Percentiles rank a stretch among this genome's conserved stretches.
Evolutionary conservation across 2,329 filamentous ascomycete genomes (phyloP).

Genomic region (Fonsecaea monophora): DNA sequence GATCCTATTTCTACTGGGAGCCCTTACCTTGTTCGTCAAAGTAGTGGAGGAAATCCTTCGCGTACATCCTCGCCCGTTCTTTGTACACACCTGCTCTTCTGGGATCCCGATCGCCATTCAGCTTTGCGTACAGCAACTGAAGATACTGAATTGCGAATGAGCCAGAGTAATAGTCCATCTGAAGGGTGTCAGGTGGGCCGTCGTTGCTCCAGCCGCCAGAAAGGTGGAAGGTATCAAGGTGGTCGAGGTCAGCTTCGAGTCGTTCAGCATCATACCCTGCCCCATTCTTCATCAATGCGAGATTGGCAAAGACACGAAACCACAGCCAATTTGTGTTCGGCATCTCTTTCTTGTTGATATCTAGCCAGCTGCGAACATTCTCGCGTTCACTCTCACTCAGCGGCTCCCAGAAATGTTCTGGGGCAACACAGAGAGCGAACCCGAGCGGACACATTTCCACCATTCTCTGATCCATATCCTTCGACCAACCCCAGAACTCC

Average conservation of each 20-base stretch:
- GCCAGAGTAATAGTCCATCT: conserved; percentile 86
- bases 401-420: conserved; percentile 68
- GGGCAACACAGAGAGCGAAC: conserved; percentile 73
- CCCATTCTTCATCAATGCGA: conserved; percentile 76
- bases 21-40: conserved; percentile 69
- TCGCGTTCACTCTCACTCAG: conserved; percentile 66
- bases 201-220: conserved; percentile 84
- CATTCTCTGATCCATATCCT: conserved; percentile 81
- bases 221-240: conserved; percentile 81
- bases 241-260: conserved; percentile 76
- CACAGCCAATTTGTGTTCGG: conserved; percentile 75
- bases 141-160: conserved; percentile 83
- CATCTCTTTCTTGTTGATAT: conserved; percentile 78
- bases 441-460: conserved; percentile 84
- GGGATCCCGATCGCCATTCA: conserved; percentile 70
- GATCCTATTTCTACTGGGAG: too few species aligned
- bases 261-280: conserved; percentile 72
- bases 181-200: conserved; percentile 76
- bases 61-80: conserved; percentile 69
- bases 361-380: conserved; percentile 75
- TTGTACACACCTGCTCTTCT: conserved; percentile 72
- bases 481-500: conserved; percentile 79
- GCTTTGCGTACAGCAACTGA: conserved; percentile 76
- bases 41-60: conserved; percentile 76
- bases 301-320: conserved; percentile 84